These are phyloP conservation scores for Phytophthora rubi DNA, from an alignment of 352 stramenopile species.

Conservation along the genomic window DNA sequence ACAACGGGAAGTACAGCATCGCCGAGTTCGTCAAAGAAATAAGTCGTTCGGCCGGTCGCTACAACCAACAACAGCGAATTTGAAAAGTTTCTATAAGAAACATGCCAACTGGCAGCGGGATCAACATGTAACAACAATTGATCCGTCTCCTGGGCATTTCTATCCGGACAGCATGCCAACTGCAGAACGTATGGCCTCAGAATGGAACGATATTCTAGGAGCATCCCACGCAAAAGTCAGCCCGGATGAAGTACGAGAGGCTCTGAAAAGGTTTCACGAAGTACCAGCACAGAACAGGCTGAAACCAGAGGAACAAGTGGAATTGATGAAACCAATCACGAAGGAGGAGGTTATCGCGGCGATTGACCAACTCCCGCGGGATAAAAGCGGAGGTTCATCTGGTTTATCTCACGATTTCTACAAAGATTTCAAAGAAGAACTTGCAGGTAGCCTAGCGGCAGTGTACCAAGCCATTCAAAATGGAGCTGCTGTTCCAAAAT, in stretches of 20 bases:
- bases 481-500: not conserved
- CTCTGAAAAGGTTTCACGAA: conserved; percentile 2
- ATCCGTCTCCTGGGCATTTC: not conserved
- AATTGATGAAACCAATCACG: not conserved
- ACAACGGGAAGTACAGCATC: not conserved
- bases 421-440: conserved; percentile 9
- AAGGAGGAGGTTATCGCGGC: not conserved
- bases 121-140: not conserved
- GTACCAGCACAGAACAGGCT: not conserved
- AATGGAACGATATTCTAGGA: conserved; percentile 11
- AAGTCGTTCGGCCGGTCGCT: not conserved
- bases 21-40: not conserved
- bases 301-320: not conserved
- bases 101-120: conserved; percentile 7
- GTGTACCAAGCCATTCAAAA: conserved; percentile 2
- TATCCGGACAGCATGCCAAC: not conserved
- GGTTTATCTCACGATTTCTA: conserved; percentile 4
- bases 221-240: not conserved
- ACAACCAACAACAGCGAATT: not conserved
- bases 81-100: conserved; percentile 6
- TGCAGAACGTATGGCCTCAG: conserved; percentile 6
- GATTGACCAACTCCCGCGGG: not conserved
- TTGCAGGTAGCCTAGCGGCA: not conserved
- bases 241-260: not conserved
- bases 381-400: not conserved